Conservation (phyloP, 768 basidiomycete genomes). For the Mycena amicta region DNA sequence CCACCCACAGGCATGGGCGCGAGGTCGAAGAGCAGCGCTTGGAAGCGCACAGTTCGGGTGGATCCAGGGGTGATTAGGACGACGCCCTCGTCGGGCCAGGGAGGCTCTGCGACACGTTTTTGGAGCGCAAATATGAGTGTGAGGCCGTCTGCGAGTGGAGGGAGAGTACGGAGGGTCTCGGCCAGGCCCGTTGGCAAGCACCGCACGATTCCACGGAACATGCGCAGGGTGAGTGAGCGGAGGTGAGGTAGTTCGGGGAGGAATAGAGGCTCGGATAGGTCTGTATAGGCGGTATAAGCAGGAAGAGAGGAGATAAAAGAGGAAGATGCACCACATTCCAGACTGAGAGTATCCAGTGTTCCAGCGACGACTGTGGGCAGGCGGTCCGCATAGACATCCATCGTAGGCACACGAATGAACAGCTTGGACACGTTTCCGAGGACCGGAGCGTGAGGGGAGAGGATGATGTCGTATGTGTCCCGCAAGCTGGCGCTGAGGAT, state of each 20-base stretch:
- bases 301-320: background rate
- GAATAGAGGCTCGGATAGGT: background rate
- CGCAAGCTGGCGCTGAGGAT: background rate
- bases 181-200: conserved; percentile 6
- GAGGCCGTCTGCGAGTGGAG: background rate
- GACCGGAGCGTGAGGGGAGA: conserved; percentile 1
- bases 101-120: conserved; percentile 1
- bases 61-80: background rate
- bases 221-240: conserved; percentile 1
- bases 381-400: background rate
- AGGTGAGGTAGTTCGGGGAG: conserved; percentile 12
- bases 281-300: background rate
- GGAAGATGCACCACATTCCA: conserved; percentile 7
- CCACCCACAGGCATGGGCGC: background rate
- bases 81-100: background rate
- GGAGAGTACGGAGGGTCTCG: conserved; percentile 6
- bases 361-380: background rate
- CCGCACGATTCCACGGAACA: conserved; percentile 1
- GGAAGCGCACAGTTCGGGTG: background rate
- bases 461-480: background rate
- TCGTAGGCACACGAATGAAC: background rate
- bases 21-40: conserved; percentile 1
- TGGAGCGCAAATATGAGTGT: conserved; percentile 7
- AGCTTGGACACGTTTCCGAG: conserved; percentile 5
- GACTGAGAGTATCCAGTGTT: conserved; percentile 3